Evolutionary conservation across 2,329 filamentous ascomycete genomes (phyloP).

Genomic region (Trichophyton schoenleinii): DNA sequence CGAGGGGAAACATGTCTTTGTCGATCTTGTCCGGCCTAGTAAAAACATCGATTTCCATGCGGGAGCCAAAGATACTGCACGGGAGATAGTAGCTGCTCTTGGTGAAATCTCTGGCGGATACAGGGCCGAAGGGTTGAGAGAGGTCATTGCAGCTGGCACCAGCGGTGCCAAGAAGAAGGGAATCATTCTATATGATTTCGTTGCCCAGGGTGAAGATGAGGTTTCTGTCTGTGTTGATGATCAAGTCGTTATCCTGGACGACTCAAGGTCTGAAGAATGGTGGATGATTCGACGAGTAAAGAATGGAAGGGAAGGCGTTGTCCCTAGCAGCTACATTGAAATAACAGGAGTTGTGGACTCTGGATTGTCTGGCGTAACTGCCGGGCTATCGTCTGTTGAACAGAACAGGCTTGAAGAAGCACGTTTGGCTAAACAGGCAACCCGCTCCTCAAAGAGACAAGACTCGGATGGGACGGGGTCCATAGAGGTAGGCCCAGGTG

Average conservation of each 20-base stretch:
- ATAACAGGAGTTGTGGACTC: constrained; percentile 54
- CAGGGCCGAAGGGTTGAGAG: constrained; percentile 64
- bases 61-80: constrained; percentile 89
- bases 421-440: constrained; percentile 66
- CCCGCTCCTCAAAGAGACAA: constrained; percentile 49
- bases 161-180: constrained; percentile 67
- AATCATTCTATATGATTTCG: constrained; percentile 83
- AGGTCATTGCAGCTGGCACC: constrained; percentile 71
- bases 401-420: constrained; percentile 70
- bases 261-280: constrained; percentile 91
- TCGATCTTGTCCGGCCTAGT: constrained; percentile 82
- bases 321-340: constrained; percentile 93
- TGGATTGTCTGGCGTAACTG: constrained; percentile 44
- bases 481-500: constrained; percentile 64
- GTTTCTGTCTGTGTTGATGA: constrained; percentile 83
- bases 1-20: constrained; percentile 93
- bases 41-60: constrained; percentile 96
- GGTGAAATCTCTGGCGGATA: constrained; percentile 81
- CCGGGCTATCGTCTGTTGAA: constrained; percentile 57
- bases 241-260: constrained; percentile 81
- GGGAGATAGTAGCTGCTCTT: constrained; percentile 78
- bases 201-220: constrained; percentile 92
- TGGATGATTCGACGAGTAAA: constrained; percentile 88
- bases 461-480: constrained; percentile 38
- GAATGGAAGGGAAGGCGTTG: constrained; percentile 88